Conservation (phyloP, 179 eudicot species). For the Spergularia azorica region DNA sequence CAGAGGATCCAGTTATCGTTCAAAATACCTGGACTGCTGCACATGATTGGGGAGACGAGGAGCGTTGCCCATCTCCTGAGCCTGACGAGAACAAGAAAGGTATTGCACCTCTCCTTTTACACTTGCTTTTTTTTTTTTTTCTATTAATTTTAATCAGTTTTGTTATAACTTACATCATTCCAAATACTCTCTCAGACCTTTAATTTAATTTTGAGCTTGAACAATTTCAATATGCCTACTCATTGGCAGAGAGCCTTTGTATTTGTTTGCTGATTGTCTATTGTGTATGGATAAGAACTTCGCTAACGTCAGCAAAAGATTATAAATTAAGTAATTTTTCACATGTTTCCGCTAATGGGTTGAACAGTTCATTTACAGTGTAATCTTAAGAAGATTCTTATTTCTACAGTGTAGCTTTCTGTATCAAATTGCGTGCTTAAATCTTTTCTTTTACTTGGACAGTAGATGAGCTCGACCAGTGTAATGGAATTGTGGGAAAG, state of each 20-base stretch:
- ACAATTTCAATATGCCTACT: neutral
- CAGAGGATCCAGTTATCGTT: conserved; percentile 92
- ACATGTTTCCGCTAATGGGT: neutral
- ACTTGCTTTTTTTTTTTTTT: neutral
- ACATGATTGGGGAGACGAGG: conserved; percentile 96
- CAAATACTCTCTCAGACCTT: neutral
- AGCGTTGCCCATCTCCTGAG: conserved; percentile 76
- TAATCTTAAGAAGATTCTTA: neutral
- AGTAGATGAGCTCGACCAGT: conserved; percentile 90
- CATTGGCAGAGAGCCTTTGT: no score
- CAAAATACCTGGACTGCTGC: conserved; percentile 92
- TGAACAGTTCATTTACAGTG: neutral
- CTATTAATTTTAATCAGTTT: neutral
- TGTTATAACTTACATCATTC: neutral
- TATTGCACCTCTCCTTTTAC: conserved; percentile 23
- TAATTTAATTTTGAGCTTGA: neutral
- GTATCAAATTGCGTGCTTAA: conserved; percentile 9
- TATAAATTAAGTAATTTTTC: neutral
- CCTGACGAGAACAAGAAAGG: conserved; percentile 67
- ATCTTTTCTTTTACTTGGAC: conserved; percentile 21
- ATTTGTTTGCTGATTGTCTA: neutral
- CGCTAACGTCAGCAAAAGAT: neutral
- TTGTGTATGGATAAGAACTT: neutral
- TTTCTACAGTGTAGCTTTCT: neutral
- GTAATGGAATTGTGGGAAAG: conserved; percentile 84